Base-by-base conservation (phyloP, 345 rosid species). In the Acer negundo region DNA sequence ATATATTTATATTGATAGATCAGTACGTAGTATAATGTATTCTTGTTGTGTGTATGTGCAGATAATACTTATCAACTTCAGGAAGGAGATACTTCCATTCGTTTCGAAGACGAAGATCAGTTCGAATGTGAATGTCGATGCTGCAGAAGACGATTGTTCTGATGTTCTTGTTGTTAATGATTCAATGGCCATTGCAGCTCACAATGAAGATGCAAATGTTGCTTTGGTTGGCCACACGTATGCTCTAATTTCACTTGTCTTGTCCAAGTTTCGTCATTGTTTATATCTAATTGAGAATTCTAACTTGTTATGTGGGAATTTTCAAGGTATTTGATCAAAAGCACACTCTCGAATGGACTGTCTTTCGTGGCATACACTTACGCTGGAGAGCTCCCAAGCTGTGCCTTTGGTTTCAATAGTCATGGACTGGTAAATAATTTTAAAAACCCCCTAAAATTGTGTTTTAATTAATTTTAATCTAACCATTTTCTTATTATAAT, bases 301-400 rank as follows among this genome's bases (percentile, higher is more conserved):
- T 49, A 4, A 15, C 7, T 19, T 17, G 19, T 17, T 56, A 19
- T 19, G 62, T 19, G 62, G 62, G 10, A 1, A 19, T 19, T 17
- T 16, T 58, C 22, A 58, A 90, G 90, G 61, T 88, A 88, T 73
- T 55, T 88, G 76, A 70, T 90, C 69, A 88, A 70, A 71, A 85
- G 83, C 40, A 85, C 71, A 42, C 77, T 88, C 77, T 58, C 88
- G 24, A 82, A 65, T 68, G 86, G 87, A 17, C 11, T 72, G 24
- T 77, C 82, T 38, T 90, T 85, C 76, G 28, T 80, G 53, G 84
- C 89, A 24, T 90, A 90, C 74, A 83, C 91, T 6, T 90, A 86
- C 22, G 90, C 93, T n/a, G 93, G 90, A 73, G 93, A 88, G 83
- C 90, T 88, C 47, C 93, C 91, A 10, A 90, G 90, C 81, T 88